These are phyloP conservation scores for Capsicum chinense DNA, from an alignment of 257 asterid species.

Conservation along the genomic window DNA sequence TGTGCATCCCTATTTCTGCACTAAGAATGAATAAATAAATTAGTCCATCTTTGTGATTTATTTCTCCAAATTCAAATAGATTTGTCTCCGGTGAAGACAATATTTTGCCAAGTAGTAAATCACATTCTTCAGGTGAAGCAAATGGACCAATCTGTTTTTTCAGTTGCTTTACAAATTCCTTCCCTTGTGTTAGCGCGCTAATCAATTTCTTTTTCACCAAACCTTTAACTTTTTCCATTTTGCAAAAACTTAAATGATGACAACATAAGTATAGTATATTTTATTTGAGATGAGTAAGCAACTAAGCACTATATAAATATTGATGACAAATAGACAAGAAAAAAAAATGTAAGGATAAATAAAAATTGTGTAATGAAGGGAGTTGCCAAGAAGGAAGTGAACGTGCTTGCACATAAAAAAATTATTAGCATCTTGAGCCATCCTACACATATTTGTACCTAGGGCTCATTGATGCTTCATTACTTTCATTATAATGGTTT, in stretches of 20 bases:
- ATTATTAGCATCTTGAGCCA: too few species aligned
- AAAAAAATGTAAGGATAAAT: too few species aligned
- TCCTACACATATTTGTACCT: too few species aligned
- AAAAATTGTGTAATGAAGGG: neutral
- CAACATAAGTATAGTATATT: neutral
- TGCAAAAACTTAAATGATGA: neutral
- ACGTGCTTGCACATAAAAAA: too few species aligned
- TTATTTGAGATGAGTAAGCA: neutral
- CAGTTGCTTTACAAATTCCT: slow-evolving; percentile 66
- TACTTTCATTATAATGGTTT: too few species aligned
- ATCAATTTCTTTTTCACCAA: slow-evolving; percentile 42
- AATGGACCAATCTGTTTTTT: slow-evolving; percentile 48
- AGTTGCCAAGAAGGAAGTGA: slow-evolving; percentile 20
- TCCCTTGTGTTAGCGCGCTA: slow-evolving; percentile 63
- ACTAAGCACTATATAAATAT: neutral
- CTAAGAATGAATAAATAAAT: too few species aligned
- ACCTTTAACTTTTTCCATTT: slow-evolving; percentile 52
- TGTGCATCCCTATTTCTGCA: too few species aligned
- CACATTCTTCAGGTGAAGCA: slow-evolving; percentile 41
- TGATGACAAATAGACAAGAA: neutral
- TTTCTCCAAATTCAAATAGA: slow-evolving; percentile 35
- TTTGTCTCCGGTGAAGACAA: slow-evolving; percentile 63
- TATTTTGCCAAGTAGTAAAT: slow-evolving; percentile 52
- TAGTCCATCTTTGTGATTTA: too few species aligned
- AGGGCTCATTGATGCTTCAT: too few species aligned